Percentiles rank a stretch among this genome's conserved stretches.
Conservation (phyloP, 2,329 filamentous ascomycete genomes). For the Fusarium duplospermum region DNA sequence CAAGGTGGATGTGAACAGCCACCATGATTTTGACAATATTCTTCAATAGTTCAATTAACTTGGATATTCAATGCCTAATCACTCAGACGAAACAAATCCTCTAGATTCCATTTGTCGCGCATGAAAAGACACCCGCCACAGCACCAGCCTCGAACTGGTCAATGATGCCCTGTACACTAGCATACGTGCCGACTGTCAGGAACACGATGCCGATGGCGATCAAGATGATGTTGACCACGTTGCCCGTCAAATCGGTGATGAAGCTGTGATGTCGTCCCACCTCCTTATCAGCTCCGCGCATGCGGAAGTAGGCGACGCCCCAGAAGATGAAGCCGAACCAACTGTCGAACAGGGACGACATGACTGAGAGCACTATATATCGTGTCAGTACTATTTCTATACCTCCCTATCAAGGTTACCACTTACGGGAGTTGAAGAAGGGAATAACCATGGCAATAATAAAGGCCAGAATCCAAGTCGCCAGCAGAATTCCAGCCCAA, state of each 20-base stretch:
- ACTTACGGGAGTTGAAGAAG: conserved; percentile 82
- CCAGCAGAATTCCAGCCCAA: conserved; percentile 78
- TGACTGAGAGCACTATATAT: conserved; percentile 70
- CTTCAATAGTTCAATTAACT: neutral
- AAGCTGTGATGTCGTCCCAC: conserved; percentile 64
- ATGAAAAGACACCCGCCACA: conserved; percentile 81
- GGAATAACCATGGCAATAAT: conserved; percentile 93
- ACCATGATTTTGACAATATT: neutral
- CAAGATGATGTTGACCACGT: conserved; percentile 77
- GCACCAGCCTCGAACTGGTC: conserved; percentile 73
- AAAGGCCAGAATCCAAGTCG: conserved; percentile 88
- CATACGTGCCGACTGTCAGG: conserved; percentile 84
- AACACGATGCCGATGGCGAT: conserved; percentile 84
- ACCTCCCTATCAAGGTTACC: neutral
- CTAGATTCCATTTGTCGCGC: conserved; percentile 73
- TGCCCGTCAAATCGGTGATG: conserved; percentile 63
- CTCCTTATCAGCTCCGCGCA: conserved; percentile 72
- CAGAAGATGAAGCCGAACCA: conserved; percentile 98
- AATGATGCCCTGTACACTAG: conserved; percentile 79
- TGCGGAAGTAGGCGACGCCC: conserved; percentile 83
- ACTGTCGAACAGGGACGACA: conserved; percentile 91
- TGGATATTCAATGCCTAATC: neutral
- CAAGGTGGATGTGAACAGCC: neutral
- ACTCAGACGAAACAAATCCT: neutral
- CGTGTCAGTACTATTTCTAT: conserved; percentile 7